Percentiles rank a stretch among this genome's conserved stretches.
Conservation (phyloP, 202 grass and related monocot genomes). For the Brachypodium distachyon region DNA sequence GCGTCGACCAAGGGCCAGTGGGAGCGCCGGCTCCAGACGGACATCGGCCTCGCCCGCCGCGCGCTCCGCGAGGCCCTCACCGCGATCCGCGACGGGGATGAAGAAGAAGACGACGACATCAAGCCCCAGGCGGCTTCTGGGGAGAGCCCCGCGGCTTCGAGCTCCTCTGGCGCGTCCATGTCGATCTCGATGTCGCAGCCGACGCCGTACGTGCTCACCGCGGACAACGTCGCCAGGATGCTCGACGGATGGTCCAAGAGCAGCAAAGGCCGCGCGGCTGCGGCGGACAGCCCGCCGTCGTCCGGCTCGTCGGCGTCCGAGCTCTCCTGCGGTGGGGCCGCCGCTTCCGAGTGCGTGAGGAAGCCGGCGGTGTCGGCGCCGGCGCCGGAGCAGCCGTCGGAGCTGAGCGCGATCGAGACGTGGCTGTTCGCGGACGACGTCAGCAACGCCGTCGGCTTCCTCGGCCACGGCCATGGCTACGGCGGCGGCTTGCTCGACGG, state of each 20-base stretch:
- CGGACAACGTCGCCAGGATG: constrained; percentile 64
- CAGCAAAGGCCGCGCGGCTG: not conserved
- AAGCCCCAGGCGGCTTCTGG: no score
- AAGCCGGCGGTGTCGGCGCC: not conserved
- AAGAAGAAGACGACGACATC: no score
- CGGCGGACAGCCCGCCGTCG: constrained; percentile 24
- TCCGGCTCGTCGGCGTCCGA: constrained; percentile 45
- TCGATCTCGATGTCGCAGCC: not conserved
- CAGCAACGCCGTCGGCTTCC: not conserved
- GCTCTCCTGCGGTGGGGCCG: constrained; percentile 11
- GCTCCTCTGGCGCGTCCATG: constrained; percentile 23
- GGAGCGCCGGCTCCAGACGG: constrained; percentile 61
- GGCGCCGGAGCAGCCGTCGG: constrained; percentile 2
- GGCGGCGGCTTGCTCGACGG: constrained; percentile 29
- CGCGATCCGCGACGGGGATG: no score
- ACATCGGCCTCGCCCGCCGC: constrained; percentile 64
- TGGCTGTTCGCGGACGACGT: constrained; percentile 70
- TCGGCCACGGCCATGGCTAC: constrained; percentile 33
- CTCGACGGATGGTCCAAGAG: constrained; percentile 47
- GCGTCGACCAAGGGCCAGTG: constrained; percentile 67
- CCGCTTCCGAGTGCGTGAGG: constrained; percentile 13
- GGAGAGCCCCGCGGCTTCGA: constrained; percentile 26
- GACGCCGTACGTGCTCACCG: constrained; percentile 36
- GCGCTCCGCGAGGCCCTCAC: constrained; percentile 65
- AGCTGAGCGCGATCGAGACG: constrained; percentile 50